These are phyloP conservation scores for Quercus phellos DNA, from an alignment of 331 rosid species.

Conservation along the genomic window DNA sequence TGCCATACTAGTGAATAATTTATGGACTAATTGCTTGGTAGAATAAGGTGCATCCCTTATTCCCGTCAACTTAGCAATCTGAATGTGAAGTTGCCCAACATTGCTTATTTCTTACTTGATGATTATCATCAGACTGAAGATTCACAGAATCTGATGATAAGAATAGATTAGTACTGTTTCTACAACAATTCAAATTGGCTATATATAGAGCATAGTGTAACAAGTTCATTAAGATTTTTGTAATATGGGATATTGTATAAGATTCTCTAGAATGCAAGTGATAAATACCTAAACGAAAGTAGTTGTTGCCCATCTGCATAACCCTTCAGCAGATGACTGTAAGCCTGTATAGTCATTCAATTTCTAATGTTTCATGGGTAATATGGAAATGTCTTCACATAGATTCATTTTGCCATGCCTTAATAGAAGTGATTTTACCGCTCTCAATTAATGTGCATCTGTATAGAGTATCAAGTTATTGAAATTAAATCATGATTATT, in stretches of 20 bases:
- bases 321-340: not conserved
- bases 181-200: not conserved
- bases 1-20: not conserved
- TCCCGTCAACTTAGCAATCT: not conserved
- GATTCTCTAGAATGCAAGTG: not conserved
- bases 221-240: not conserved
- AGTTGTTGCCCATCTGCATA: not conserved
- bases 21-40: not conserved
- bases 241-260: not conserved
- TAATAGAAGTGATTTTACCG: too few species aligned
- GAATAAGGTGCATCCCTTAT: not conserved
- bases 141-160: not conserved
- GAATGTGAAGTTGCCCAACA: too few species aligned
- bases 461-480: not conserved
- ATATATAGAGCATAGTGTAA: not conserved
- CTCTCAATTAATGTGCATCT: too few species aligned
- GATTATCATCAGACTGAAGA: not conserved
- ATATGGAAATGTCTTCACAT: not conserved
- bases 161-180: not conserved
- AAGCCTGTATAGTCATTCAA: not conserved
- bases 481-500: not conserved
- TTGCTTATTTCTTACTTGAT: too few species aligned
- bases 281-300: not conserved
- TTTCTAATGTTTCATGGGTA: not conserved
- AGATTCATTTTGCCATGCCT: not conserved